Base-by-base conservation (phyloP, 345 rosid species). In the Eucalyptus coolabah region DNA sequence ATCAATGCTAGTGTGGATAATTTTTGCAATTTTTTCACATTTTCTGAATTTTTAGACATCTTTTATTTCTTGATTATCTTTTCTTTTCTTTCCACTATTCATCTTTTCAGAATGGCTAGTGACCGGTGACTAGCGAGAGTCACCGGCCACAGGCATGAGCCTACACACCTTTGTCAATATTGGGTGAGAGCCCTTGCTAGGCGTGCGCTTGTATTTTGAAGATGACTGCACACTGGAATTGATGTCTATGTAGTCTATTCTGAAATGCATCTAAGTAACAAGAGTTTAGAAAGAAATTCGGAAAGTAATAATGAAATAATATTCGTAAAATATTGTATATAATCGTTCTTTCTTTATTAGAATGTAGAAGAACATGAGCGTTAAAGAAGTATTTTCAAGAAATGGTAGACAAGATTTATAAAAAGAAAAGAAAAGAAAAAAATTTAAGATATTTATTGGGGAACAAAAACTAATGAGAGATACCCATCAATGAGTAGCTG, bases 1-100 rank as follows among this genome's bases (percentile, higher is more conserved):
- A 60, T 28, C 2, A 28, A 3, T 4, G 1, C 34, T 12, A 3
- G 16, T 0, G 4, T 60, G 32, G 17, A 60, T 30, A 60, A 60
- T 60, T 60, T 26, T 60, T 28, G 14, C 4, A 12, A 60, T 12
- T 28, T 28, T 60, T 60, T 60, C n/a, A 28, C n/a, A 26, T 60
- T 60, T 60, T 28, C 34, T 60, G 0, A 60, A 3, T 26, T 28
- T 60, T 28, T 28, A 6, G 7, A 60, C 19, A 60, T 6, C 6
- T 60, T 60, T 60, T 60, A 60, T 60, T 60, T 60, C 12, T 60
- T 26, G 67, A 60, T 28, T 60, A 26, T 60, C 4, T 60, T 60
- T 1, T 28, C 16, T 60, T 60, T 28, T 60, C 7, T 28, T 60
- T 60, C 16, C 32, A 60, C 32, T 60, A 30, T 60, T 60, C 69